Conservation (phyloP, 2,329 filamentous ascomycete genomes). For the Chalaropsis ovoidea region DNA sequence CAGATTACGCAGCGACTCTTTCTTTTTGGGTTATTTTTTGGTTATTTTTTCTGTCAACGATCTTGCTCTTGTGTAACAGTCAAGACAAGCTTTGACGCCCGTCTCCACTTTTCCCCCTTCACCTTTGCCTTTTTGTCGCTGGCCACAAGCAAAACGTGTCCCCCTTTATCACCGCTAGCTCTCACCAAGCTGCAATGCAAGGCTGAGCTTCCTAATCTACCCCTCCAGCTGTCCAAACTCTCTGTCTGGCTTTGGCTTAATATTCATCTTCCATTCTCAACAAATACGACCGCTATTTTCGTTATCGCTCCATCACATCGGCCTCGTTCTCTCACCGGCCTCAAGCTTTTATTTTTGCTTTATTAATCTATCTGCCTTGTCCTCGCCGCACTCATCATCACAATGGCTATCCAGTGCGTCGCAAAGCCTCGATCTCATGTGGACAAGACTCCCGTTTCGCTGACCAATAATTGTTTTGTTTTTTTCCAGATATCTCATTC, state of each 20-base stretch:
- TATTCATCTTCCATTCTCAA: background rate
- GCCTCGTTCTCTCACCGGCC: background rate
- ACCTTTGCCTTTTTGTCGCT: background rate
- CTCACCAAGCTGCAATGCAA: background rate
- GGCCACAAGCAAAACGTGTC: constrained; percentile 11
- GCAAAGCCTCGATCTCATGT: background rate
- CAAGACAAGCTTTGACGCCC: background rate
- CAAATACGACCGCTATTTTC: background rate
- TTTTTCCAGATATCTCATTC: constrained; percentile 73
- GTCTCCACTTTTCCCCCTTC: background rate
- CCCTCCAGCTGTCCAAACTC: constrained; percentile 10
- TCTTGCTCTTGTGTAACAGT: background rate
- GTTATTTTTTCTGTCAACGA: background rate
- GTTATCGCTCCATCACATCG: background rate
- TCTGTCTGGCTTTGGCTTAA: background rate
- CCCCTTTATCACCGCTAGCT: background rate
- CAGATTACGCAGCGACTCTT: background rate
- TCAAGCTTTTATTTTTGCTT: constrained; percentile 1
- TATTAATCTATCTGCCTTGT: background rate
- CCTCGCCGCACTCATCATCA: constrained; percentile 26
- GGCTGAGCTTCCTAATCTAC: constrained; percentile 15
- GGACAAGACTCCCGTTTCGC: background rate
- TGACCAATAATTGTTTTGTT: constrained; percentile 10
- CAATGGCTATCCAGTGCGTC: constrained; percentile 39
- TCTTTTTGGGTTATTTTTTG: background rate